phyloP scores from a whole-genome alignment of 768 basidiomycete species.

The Calocybe cyanea region DNA sequence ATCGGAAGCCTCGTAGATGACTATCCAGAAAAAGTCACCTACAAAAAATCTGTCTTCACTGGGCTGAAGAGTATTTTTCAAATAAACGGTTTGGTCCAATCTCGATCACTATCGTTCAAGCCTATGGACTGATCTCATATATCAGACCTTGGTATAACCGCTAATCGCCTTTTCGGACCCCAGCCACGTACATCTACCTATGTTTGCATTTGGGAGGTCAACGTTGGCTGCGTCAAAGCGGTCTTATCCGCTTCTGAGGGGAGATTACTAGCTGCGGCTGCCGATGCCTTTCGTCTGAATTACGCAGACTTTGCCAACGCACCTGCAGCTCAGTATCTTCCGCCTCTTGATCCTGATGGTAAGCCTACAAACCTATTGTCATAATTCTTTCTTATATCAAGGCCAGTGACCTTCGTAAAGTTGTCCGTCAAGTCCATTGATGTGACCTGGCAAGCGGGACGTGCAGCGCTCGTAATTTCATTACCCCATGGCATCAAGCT shows the following conservation, averaged over 20 bases:
- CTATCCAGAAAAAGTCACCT: constrained; percentile 40
- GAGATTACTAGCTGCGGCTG: constrained; percentile 46
- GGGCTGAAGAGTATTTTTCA: constrained; percentile 39
- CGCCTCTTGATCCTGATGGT: constrained; percentile 78
- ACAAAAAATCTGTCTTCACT: constrained; percentile 14
- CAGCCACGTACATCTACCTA: constrained; percentile 82
- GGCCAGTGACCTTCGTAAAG: constrained; percentile 81
- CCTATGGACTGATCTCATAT: constrained; percentile 1
- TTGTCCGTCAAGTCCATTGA: constrained; percentile 54
- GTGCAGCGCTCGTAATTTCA: constrained; percentile 50
- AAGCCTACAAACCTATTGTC: constrained; percentile 17
- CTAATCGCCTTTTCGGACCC: constrained; percentile 87
- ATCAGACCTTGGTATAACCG: constrained; percentile 74
- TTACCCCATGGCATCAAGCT: constrained; percentile 59
- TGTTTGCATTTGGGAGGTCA: constrained; percentile 90
- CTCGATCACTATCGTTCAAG: background rate
- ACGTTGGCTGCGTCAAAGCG: constrained; percentile 60
- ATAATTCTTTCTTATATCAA: background rate
- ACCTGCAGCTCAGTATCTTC: constrained; percentile 64
- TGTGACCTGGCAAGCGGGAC: constrained; percentile 48
- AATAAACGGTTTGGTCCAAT: constrained; percentile 36
- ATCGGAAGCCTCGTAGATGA: constrained; percentile 46
- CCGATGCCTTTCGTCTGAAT: constrained; percentile 59
- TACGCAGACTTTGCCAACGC: constrained; percentile 78
- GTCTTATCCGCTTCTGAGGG: constrained; percentile 52